A percentile compares a stretch with the other conserved stretches of the same genome.
These are phyloP conservation scores for Penicillium turbatum DNA, from an alignment of 495 filamentous ascomycete genomes.

Conservation along the genomic window DNA sequence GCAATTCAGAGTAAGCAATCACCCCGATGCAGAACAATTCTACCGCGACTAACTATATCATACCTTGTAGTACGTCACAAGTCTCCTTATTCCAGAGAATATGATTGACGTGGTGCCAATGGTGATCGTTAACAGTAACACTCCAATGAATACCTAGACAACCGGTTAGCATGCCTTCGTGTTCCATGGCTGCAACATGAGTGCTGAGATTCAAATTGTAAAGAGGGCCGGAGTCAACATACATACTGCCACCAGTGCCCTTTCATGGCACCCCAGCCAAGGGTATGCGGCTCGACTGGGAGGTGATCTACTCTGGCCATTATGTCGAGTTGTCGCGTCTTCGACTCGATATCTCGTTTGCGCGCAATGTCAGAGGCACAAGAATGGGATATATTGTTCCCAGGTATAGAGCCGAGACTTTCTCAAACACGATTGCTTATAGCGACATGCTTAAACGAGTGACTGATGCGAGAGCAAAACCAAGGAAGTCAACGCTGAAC, in stretches of 20 bases:
- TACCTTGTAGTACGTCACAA: conserved; percentile 35
- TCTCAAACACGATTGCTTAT: not conserved
- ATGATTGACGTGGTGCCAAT: conserved; percentile 31
- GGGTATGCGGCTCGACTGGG: conserved; percentile 21
- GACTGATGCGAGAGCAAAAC: not conserved
- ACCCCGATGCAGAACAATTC: too few species aligned
- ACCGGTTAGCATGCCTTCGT: conserved; percentile 11
- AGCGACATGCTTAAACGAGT: conserved; percentile 6
- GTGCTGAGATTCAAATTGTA: conserved; percentile 1
- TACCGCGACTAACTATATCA: too few species aligned
- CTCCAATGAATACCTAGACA: conserved; percentile 35
- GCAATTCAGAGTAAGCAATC: not conserved
- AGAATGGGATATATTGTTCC: not conserved
- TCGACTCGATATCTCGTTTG: not conserved
- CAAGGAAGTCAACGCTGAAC: not conserved
- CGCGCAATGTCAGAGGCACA: not conserved
- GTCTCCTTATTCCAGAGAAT: conserved; percentile 21
- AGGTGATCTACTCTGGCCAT: conserved; percentile 30
- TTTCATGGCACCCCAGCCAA: conserved; percentile 38
- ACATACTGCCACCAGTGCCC: conserved; percentile 45
- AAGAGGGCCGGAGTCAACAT: conserved; percentile 16
- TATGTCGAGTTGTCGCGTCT: not conserved
- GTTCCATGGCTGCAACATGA: not conserved
- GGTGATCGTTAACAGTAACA: conserved; percentile 32
- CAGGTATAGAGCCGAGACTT: not conserved